A percentile compares a stretch with the other conserved stretches of the same genome.
phyloP scores from a whole-genome alignment of 306 rosid genomes.

The Rosa rugosa region DNA sequence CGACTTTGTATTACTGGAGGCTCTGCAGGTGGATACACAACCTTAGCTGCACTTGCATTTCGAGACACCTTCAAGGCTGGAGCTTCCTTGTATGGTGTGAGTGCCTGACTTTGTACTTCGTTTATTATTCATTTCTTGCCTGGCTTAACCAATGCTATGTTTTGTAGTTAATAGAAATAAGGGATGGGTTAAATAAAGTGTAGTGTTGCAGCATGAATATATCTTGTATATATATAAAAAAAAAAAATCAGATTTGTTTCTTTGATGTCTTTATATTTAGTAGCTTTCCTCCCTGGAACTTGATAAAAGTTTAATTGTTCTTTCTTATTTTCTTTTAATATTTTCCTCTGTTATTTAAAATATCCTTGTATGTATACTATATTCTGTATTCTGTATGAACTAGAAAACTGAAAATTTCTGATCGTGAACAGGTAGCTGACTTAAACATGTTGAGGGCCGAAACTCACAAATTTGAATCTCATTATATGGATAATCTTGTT shows the following conservation, averaged over 20 bases:
- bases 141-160: neutral
- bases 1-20: slow-evolving; percentile 86
- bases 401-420: neutral
- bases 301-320: neutral
- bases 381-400: slow-evolving; percentile 7
- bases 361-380: neutral
- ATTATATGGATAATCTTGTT: slow-evolving; percentile 65
- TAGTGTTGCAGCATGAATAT: neutral
- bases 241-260: neutral
- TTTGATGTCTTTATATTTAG: neutral
- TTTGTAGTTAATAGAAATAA: neutral
- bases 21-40: slow-evolving; percentile 98
- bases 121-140: neutral
- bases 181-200: neutral
- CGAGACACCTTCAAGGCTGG: slow-evolving; percentile 78
- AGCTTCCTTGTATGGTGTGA: slow-evolving; percentile 88
- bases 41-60: slow-evolving; percentile 91
- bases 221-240: neutral
- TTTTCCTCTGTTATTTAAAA: neutral
- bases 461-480: slow-evolving; percentile 90
- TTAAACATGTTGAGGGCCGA: slow-evolving; percentile 68
- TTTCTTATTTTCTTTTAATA: neutral
- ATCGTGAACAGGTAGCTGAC: slow-evolving; percentile 69
- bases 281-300: neutral
- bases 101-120: slow-evolving; percentile 35